Conservation (phyloP, 768 basidiomycete genomes). For the Rubroboletus satanas region DNA sequence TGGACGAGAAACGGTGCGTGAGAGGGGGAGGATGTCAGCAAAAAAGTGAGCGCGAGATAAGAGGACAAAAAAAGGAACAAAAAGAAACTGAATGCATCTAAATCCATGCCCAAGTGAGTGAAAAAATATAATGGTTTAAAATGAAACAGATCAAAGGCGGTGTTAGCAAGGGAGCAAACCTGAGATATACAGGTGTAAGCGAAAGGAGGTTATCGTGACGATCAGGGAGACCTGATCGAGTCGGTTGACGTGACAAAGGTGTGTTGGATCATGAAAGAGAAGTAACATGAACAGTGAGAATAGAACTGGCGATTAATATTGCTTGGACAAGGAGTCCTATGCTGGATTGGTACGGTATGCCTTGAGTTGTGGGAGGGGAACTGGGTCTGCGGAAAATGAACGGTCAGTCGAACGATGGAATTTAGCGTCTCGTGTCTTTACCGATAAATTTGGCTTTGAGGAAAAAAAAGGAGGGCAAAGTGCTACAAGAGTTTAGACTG, state of each 20-base stretch:
- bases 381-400: neutral
- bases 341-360: constrained; percentile 3
- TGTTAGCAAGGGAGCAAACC: neutral
- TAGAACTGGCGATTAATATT: constrained; percentile 13
- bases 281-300: constrained; percentile 6
- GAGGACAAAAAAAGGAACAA: neutral
- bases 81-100: constrained; percentile 5
- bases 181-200: neutral
- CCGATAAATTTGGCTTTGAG: constrained; percentile 2
- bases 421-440: neutral
- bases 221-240: neutral
- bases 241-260: neutral
- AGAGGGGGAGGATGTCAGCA: neutral
- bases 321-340: constrained; percentile 10
- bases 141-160: constrained; percentile 2
- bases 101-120: constrained; percentile 5
- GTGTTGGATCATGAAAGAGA: constrained; percentile 2
- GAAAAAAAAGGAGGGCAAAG: neutral
- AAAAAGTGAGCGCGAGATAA: neutral
- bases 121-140: neutral
- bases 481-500: constrained; percentile 63
- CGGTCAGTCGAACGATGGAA: neutral
- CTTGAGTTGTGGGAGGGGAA: neutral
- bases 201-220: neutral
- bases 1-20: neutral